Base-by-base conservation (phyloP, 805 yeast species). In the Maudiozyma turicensis region DNA sequence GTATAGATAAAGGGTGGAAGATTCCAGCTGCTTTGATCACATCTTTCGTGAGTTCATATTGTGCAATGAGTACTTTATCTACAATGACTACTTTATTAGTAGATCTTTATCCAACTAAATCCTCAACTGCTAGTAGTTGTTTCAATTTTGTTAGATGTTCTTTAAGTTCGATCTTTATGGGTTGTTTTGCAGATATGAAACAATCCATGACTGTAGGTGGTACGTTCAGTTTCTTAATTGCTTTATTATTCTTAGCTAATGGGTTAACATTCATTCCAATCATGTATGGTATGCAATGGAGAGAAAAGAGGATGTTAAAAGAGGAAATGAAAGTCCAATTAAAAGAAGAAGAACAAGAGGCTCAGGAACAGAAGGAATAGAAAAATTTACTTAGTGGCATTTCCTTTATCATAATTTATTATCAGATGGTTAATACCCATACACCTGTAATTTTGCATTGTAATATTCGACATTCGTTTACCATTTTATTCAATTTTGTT, bases 51-150 rank as follows among this genome's bases (percentile, higher is more conserved):
- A 67, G 80, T n/a, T 78, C 89, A 8, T 67, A 71, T 54, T 73
- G 81, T 13, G 70, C 82, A 1, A 74, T 82, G 63, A 75, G 77
- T 44, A 74, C 80, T 34, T 59, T 83, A 44, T 73, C 82, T 11
- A 72, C 77, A 3, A 72, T 80, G 15, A 74, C 81, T 1, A 84
- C 93, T 0, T 65, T 87, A 39, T 59, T 87, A 51, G 84, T 86
- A 11, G 95, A 88, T 60, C 59, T 87, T 51, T 81, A 76, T 54
- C 95, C 95, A 0, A 64, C 70, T 4, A 75, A 76, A 48, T 75
- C 88, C 0, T 86, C 93, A 0, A 78, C 90, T 3, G 82, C 90
- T 7, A 74, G 86, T 2, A 82, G 93, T 30, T 72, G 83, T 48
- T 74, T 82, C 57, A 87, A 88, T 58, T 70, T 88, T 39, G 73